Conservation (phyloP, 495 filamentous ascomycete species). For the Aspergillus affinis region DNA sequence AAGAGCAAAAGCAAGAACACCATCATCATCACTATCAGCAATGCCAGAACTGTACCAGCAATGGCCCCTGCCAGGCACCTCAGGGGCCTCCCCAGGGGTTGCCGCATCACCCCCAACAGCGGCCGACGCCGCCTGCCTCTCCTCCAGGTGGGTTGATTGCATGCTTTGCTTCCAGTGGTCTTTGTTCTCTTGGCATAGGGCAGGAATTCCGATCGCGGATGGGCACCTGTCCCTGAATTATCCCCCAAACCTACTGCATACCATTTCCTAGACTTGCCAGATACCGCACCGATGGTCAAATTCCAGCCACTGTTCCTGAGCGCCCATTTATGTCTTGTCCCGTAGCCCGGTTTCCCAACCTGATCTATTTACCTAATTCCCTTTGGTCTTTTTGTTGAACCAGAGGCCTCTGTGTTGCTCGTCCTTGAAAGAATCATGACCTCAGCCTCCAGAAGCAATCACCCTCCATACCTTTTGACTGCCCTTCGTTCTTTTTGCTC, state of each 20-base stretch:
- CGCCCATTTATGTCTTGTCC: neutral
- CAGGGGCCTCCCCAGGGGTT: neutral
- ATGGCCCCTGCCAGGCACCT: neutral
- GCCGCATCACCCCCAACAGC: slow-evolving; percentile 7
- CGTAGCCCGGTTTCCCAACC: no score
- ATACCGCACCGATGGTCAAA: neutral
- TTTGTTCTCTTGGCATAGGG: neutral
- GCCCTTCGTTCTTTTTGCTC: neutral
- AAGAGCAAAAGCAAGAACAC: slow-evolving; percentile 4
- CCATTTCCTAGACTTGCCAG: neutral
- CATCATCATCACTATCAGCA: neutral
- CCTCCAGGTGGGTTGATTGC: neutral
- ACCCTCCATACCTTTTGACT: neutral
- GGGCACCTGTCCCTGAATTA: neutral
- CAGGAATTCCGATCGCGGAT: neutral
- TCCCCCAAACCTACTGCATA: neutral
- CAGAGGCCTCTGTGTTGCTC: neutral
- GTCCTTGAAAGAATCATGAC: neutral
- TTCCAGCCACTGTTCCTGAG: neutral
- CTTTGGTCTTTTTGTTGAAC: neutral
- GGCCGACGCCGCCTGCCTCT: neutral
- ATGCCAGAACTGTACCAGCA: neutral
- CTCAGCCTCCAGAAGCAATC: neutral
- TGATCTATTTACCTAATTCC: neutral
- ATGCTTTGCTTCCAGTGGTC: neutral